Conservation (phyloP, 75 land plant genomes). For the Chamaecyparis obtusa region DNA sequence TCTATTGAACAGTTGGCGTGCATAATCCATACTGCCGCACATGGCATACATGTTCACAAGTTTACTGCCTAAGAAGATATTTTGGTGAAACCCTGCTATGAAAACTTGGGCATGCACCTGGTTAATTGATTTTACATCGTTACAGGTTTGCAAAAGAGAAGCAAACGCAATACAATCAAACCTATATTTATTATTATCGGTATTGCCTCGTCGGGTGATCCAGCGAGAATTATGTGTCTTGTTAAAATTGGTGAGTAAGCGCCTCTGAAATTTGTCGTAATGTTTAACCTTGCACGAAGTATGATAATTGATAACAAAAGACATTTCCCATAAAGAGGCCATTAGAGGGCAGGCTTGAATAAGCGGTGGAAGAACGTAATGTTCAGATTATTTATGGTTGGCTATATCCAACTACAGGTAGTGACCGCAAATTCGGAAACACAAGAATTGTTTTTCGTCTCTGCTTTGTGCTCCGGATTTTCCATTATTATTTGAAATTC, state of each 20-base stretch:
- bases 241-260: neutral
- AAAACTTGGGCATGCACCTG: neutral
- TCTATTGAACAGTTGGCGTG: constrained; percentile 14
- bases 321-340: neutral
- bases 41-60: constrained; percentile 9
- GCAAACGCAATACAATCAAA: neutral
- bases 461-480: no score
- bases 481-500: no score
- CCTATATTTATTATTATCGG: neutral
- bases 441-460: no score
- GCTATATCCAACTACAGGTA: no score
- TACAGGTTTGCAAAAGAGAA: neutral
- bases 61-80: neutral
- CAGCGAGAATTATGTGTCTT: neutral
- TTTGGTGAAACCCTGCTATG: neutral
- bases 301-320: neutral
- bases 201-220: neutral
- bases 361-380: no score
- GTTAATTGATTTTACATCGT: neutral
- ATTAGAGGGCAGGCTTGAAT: no score
- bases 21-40: neutral
- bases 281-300: neutral
- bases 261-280: neutral
- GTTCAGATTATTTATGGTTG: no score
- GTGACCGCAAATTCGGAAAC: no score